Base-by-base conservation (phyloP, 345 rosid genomes). In the Lepidium sativum region DNA sequence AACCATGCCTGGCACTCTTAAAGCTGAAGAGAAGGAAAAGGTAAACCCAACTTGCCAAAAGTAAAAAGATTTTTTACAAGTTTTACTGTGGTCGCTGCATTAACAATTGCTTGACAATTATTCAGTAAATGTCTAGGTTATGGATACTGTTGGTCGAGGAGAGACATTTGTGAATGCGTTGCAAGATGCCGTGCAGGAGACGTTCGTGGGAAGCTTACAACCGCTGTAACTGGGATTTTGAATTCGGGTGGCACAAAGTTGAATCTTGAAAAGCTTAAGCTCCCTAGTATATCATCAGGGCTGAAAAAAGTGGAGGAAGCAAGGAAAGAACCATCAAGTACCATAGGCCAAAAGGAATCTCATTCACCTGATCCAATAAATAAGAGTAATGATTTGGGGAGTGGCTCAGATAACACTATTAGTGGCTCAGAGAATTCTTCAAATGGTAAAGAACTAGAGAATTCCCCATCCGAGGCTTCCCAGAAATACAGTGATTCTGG, bases 151-250 rank as follows among this genome's bases (percentile, higher is more conserved):
- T 35, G 77, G 78, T 76, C 88, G 80, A 80, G 98, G 98, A 70
- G 95, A 89, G 81, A 81, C 96, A 12, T 27, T 92, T 63, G 38
- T 92, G 75, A 83, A 67, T 65, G 98, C 97, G 59, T 78, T 92
- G 80, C 82, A 92, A 81, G 90, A 84, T 78, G 97, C 88, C 25
- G 94, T 92, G 62, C 97, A 10, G 97, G 84, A 80, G 97, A 92
- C 18, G 98, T 89, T 77, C 87, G 88, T 47, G 98, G 23, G 72
- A 92, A 83, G 72, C 89, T 92, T 44, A 86, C 86, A 47, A 57
- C 78, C 55, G 69, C 96, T 52, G 86, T 82, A 27, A 79, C 92
- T 35, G 85, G 76, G 67, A 76, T 92, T 69, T 53, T 89, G 82
- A 74, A 72, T 11, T 75, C 87, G 59, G 82, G 79, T 66, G 76